Base-by-base conservation (phyloP, 352 stramenopile species). In the Phytopythium oedochilum region DNA sequence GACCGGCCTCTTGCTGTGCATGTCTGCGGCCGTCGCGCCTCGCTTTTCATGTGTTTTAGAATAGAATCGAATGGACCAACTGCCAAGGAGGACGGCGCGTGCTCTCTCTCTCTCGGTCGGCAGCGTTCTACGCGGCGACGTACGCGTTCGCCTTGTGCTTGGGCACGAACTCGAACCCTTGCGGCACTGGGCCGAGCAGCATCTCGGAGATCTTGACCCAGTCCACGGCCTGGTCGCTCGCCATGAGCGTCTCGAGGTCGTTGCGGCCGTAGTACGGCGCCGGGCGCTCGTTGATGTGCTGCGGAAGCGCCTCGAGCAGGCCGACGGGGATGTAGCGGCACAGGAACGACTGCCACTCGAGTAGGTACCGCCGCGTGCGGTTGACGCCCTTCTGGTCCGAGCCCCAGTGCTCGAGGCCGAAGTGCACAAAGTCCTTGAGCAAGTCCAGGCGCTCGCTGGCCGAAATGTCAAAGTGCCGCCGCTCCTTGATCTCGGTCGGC, bases 131-230 rank as follows among this genome's bases (percentile, higher is more conserved):
- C n/a, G 44, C 36, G 26, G 60, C 40, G 17, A 64, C 64, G 68
- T 99, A 99, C 35, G 86, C 85, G 66, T 98, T 99, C 23, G 96
- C 91, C 61, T 98, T 98, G 75, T 99, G 97, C 79, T 99, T 99
- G 28, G 97, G 97, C 60, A 97, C 77, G 61, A 99, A 99, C 60
- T 94, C 65, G 57, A 96, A 93, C 14, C 68, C 77, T 6, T 97
- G 83, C 4, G 91, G 92, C 36, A 98, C 96, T 2, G 88, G 88
- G 3, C 97, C 97, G 6, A 99, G 88, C 43, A 99, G 78, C 89
- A 99, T 98, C 73, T 99, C 96, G 10, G 89, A 98, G 56, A 99
- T 98, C 75, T 98, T 98, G 66, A 99, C 88, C 98, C 98, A 99
- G 71, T 99, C 97, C 22, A 89, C 79, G 12, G 87, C 88, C 59